These are phyloP conservation scores for Fusarium sulawesiense DNA, from an alignment of 2,329 filamentous ascomycete species.

Conservation along the genomic window DNA sequence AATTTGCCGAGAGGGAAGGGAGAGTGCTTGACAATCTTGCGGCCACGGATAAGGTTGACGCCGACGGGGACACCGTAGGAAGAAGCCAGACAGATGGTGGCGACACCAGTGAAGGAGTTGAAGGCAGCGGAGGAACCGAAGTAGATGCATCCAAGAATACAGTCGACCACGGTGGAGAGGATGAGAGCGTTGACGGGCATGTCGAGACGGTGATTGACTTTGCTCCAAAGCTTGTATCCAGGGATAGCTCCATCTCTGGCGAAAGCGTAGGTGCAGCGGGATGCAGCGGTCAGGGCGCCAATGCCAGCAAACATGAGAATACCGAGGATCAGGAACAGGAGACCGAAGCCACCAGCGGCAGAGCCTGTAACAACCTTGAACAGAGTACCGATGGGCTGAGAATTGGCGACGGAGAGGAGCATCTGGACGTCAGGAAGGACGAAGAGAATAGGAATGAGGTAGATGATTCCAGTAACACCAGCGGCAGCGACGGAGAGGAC, in stretches of 20 bases:
- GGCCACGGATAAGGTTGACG: conserved; percentile 73
- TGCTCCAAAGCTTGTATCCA: conserved; percentile 73
- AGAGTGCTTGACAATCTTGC: conserved; percentile 73
- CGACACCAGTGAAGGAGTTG: conserved; percentile 82
- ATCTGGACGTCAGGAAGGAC: conserved; percentile 75
- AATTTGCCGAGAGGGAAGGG: conserved; percentile 76
- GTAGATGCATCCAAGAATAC: conserved; percentile 80
- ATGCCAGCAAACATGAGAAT: conserved; percentile 82
- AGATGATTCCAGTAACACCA: conserved; percentile 70
- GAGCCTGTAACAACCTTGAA: conserved; percentile 83
- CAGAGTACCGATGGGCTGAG: conserved; percentile 79
- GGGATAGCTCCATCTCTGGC: conserved; percentile 80
- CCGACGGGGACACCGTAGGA: conserved; percentile 82
- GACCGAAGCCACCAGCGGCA: conserved; percentile 76
- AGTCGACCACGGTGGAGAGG: conserved; percentile 75
- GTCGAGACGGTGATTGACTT: conserved; percentile 72
- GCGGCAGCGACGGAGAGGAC: conserved; percentile 74
- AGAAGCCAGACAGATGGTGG: conserved; percentile 80
- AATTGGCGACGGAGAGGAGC: conserved; percentile 74
- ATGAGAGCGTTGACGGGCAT: conserved; percentile 77
- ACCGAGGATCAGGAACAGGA: conserved; percentile 80
- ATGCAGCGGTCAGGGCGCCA: conserved; percentile 78
- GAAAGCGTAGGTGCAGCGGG: conserved; percentile 80
- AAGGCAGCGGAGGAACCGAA: conserved; percentile 82
- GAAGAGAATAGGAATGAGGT: conserved; percentile 80